Conservation (phyloP, 805 yeast genomes). For the Candida coquimbonensis region DNA sequence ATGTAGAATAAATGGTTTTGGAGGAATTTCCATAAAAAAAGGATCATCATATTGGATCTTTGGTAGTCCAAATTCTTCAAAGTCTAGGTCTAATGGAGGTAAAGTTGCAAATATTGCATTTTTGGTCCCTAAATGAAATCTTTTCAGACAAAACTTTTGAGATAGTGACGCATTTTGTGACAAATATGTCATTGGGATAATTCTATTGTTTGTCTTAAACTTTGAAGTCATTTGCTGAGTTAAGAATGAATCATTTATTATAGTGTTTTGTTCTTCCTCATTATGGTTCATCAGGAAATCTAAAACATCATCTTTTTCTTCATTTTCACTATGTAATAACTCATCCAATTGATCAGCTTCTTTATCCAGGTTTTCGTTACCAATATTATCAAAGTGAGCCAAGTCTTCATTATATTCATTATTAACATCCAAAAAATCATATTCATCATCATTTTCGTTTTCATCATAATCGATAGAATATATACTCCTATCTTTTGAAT, state of each 20-base stretch:
- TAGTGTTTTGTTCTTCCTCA: neutral
- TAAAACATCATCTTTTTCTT: neutral
- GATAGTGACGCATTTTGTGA: neutral
- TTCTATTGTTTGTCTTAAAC: neutral
- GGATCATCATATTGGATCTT: constrained; percentile 57
- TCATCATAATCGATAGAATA: neutral
- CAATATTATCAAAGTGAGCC: neutral
- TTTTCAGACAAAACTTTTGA: neutral
- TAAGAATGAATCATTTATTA: constrained; percentile 7
- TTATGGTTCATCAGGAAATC: neutral
- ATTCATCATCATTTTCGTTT: constrained; percentile 4
- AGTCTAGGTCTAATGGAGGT: constrained; percentile 26
- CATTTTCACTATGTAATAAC: neutral
- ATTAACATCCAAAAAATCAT: constrained; percentile 3
- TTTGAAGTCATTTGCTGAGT: constrained; percentile 6
- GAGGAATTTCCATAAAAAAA: constrained; percentile 43
- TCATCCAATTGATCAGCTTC: neutral
- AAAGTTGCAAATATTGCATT: constrained; percentile 4
- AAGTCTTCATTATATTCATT: constrained; percentile 6
- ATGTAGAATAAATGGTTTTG: constrained; percentile 45
- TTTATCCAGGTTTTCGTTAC: neutral
- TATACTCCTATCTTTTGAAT: neutral
- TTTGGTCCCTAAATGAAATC: neutral
- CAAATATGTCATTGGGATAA: neutral
- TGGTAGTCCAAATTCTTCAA: constrained; percentile 42